phyloP scores from a whole-genome alignment of 805 yeast species.

The Schizosaccharomyces cryophilus region DNA sequence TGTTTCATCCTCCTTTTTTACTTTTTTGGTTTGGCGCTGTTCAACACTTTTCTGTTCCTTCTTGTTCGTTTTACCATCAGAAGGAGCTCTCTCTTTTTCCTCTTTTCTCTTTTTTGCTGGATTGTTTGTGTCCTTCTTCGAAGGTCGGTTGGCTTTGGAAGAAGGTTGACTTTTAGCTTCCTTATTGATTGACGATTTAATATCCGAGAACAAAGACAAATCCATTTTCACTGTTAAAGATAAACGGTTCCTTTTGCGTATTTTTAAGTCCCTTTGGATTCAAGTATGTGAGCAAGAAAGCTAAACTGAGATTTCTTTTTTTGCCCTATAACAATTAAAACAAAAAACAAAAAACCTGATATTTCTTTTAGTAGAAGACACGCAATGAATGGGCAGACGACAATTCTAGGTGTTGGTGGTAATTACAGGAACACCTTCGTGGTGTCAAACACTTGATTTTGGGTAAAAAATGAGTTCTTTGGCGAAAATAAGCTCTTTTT shows the following conservation, averaged over 20 bases:
- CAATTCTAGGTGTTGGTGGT: too few species aligned
- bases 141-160: background rate
- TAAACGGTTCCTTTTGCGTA: background rate
- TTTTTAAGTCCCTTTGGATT: background rate
- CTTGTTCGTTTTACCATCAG: background rate
- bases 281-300: too few species aligned
- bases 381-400: too few species aligned
- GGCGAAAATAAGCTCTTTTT: background rate
- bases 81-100: background rate
- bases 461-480: background rate
- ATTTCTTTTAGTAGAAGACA: too few species aligned
- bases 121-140: background rate
- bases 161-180: background rate
- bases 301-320: too few species aligned
- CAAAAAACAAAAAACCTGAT: too few species aligned
- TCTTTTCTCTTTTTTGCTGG: background rate
- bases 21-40: background rate
- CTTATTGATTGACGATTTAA: background rate
- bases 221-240: background rate
- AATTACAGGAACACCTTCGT: background rate
- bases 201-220: background rate
- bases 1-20: background rate
- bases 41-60: background rate
- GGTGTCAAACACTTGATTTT: background rate
- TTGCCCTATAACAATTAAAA: too few species aligned